A percentile compares a stretch with the other conserved stretches of the same genome.
Evolutionary conservation across 306 rosid genomes (phyloP).

Genomic region (Boehmeria nivea): DNA sequence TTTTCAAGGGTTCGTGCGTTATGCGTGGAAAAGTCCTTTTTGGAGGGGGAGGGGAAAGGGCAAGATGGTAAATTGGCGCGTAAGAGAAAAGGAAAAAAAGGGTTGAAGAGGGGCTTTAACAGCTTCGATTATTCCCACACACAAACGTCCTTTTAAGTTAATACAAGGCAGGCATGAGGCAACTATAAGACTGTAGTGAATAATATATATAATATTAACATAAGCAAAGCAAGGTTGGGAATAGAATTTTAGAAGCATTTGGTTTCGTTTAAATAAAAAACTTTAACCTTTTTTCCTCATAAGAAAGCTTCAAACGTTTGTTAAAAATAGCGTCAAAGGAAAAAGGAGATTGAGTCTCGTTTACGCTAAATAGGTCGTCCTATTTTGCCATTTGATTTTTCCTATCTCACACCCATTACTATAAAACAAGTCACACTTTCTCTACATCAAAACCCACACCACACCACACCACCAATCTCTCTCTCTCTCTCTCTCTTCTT

Average conservation of each 20-base stretch:
- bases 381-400: slow-evolving; percentile 1
- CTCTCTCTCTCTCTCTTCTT: neutral
- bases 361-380: slow-evolving; percentile 82
- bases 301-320: slow-evolving; percentile 9
- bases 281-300: slow-evolving; percentile 8
- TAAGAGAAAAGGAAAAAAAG: neutral
- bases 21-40: no score
- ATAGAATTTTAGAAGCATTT: neutral
- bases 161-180: neutral
- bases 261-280: slow-evolving; percentile 5
- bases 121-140: slow-evolving; percentile 35
- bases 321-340: slow-evolving; percentile 36
- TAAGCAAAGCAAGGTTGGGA: neutral
- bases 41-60: neutral
- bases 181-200: neutral
- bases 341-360: slow-evolving; percentile 70
- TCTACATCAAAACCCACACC: slow-evolving; percentile 20
- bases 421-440: slow-evolving; percentile 65
- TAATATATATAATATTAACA: neutral
- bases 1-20: no score
- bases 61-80: neutral
- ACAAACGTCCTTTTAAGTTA: slow-evolving; percentile 10
- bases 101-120: neutral
- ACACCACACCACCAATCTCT: neutral
- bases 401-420: slow-evolving; percentile 50